A percentile compares a stretch with the other conserved stretches of the same genome.
Evolutionary conservation across 768 basidiomycete genomes (phyloP).

Genomic region (Royoungia palumana): DNA sequence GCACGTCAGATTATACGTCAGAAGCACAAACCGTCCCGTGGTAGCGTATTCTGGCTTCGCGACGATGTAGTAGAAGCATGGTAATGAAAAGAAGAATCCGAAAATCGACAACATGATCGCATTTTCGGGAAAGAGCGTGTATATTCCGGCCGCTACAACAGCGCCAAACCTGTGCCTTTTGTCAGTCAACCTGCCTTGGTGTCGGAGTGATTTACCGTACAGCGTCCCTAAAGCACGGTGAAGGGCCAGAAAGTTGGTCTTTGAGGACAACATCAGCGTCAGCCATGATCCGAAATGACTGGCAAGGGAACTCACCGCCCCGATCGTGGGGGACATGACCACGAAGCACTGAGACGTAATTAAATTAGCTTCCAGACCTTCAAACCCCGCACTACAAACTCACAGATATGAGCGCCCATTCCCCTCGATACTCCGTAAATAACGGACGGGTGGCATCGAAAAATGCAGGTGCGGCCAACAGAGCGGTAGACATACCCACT

Average conservation of each 20-base stretch:
- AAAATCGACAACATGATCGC: conserved; percentile 71
- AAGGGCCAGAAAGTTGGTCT: conserved; percentile 85
- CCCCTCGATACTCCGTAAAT: conserved; percentile 82
- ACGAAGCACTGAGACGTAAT: conserved; percentile 61
- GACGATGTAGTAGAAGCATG: conserved; percentile 91
- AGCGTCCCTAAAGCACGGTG: conserved; percentile 86
- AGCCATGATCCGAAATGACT: neutral
- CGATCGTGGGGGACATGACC: conserved; percentile 90
- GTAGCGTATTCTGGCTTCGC: conserved; percentile 72
- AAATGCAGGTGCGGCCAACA: conserved; percentile 87
- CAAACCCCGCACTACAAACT: conserved; percentile 26
- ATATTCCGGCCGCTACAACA: conserved; percentile 65
- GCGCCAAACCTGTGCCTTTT: conserved; percentile 66
- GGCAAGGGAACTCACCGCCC: conserved; percentile 54
- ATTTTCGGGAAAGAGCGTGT: conserved; percentile 72
- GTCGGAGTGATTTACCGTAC: conserved; percentile 40
- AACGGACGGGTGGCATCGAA: conserved; percentile 70
- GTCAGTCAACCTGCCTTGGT: conserved; percentile 8
- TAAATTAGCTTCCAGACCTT: conserved; percentile 4
- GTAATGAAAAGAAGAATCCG: conserved; percentile 87
- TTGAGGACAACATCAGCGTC: conserved; percentile 10
- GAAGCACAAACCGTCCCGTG: conserved; percentile 73
- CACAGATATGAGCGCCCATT: conserved; percentile 95
- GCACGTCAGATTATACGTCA: conserved; percentile 90
- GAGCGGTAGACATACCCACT: conserved; percentile 75